Conservation (phyloP, 2,329 filamentous ascomycete species). For the Talaromyces sp. region DNA sequence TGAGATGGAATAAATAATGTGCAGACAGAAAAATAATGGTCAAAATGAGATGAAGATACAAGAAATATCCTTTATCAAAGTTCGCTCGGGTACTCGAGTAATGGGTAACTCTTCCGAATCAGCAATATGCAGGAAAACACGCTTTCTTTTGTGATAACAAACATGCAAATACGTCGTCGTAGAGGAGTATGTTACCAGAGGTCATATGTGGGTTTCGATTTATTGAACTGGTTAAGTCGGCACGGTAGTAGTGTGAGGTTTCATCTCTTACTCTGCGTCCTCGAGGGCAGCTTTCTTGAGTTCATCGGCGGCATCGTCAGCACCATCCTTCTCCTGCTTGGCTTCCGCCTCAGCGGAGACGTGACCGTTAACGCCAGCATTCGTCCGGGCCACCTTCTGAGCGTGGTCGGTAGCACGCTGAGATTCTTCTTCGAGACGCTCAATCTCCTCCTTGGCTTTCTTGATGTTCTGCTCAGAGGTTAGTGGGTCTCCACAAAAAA, state of each 20-base stretch:
- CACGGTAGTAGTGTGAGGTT: neutral
- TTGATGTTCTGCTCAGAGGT: slow-evolving; percentile 71
- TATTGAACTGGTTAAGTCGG: neutral
- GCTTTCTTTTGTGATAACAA: slow-evolving; percentile 1
- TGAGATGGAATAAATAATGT: slow-evolving; percentile 6
- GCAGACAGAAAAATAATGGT: neutral
- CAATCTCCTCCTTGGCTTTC: slow-evolving; percentile 94
- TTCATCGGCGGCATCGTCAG: slow-evolving; percentile 54
- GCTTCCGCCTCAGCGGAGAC: slow-evolving; percentile 51
- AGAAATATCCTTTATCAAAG: slow-evolving; percentile 1
- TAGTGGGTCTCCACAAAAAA: slow-evolving; percentile 17
- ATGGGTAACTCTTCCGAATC: slow-evolving; percentile 2
- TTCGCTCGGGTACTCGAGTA: slow-evolving; percentile 7
- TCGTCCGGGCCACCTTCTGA: slow-evolving; percentile 50
- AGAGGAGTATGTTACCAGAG: neutral
- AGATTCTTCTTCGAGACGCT: slow-evolving; percentile 68
- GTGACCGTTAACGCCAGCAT: slow-evolving; percentile 50
- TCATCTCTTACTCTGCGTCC: slow-evolving; percentile 42
- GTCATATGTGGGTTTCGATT: neutral
- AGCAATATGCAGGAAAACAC: slow-evolving; percentile 7
- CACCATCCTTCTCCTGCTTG: slow-evolving; percentile 55
- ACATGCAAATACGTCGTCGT: neutral
- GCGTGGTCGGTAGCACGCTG: slow-evolving; percentile 43
- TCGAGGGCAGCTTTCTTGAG: slow-evolving; percentile 58
- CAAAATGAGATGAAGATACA: slow-evolving; percentile 1